Evolutionary conservation across 2,329 filamentous ascomycete species (phyloP).

Genomic region (Alternaria gansuensis): DNA sequence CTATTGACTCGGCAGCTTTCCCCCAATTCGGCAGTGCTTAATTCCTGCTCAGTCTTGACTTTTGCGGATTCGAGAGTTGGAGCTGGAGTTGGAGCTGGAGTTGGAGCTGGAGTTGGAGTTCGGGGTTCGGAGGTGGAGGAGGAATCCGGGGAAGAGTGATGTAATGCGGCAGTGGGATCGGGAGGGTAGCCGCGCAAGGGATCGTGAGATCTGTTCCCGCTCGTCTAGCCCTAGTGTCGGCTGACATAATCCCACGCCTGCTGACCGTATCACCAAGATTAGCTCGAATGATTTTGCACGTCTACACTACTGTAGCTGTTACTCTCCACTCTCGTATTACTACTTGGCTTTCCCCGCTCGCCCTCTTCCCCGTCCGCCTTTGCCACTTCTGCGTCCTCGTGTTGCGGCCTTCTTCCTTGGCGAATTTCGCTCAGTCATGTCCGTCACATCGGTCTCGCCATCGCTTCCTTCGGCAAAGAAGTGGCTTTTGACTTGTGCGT

Average conservation of each 20-base stretch:
- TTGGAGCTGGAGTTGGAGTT: background rate
- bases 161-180: conserved; percentile 1
- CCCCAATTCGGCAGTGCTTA: background rate
- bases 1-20: background rate
- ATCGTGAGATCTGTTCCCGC: background rate
- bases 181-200: background rate
- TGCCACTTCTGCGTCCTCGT: conserved; percentile 12
- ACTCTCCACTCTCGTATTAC: conserved; percentile 3
- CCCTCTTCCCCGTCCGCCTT: conserved; percentile 22
- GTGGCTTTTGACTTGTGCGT: conserved; percentile 46
- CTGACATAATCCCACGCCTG: background rate
- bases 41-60: background rate
- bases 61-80: background rate
- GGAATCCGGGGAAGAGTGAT: conserved; percentile 6
- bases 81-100: background rate
- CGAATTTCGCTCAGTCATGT: conserved; percentile 35
- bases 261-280: conserved; percentile 4
- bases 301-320: conserved; percentile 4
- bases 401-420: conserved; percentile 25
- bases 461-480: conserved; percentile 46
- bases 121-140: background rate
- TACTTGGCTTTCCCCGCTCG: conserved; percentile 17
- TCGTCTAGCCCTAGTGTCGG: conserved; percentile 6
- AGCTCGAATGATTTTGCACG: conserved; percentile 11
- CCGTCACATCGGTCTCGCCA: conserved; percentile 46